These are phyloP conservation scores for Usnea hakonensis DNA, from an alignment of 495 filamentous ascomycete species.

Conservation along the genomic window DNA sequence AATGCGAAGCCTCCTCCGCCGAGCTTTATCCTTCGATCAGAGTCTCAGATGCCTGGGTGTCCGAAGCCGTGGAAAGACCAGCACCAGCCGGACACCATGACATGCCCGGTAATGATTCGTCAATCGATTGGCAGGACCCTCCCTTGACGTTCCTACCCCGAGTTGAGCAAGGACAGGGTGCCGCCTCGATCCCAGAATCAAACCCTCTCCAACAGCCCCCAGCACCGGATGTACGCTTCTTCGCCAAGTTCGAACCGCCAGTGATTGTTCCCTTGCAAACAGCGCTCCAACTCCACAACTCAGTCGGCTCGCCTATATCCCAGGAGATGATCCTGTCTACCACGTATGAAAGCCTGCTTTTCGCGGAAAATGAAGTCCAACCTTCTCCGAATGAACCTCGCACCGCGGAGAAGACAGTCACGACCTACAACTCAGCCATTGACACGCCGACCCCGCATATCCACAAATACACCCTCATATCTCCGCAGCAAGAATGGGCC, in stretches of 20 bases:
- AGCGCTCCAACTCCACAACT: constrained; percentile 58
- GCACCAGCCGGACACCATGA: constrained; percentile 33
- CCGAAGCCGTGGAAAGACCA: constrained; percentile 46
- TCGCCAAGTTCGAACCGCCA: constrained; percentile 76
- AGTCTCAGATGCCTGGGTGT: constrained; percentile 62
- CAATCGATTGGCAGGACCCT: constrained; percentile 62
- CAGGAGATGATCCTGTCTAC: constrained; percentile 45
- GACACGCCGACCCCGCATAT: constrained; percentile 37
- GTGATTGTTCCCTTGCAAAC: constrained; percentile 62
- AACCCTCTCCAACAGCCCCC: constrained; percentile 38
- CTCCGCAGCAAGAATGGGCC: constrained; percentile 62
- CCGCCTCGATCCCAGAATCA: constrained; percentile 25
- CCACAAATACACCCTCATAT: constrained; percentile 63
- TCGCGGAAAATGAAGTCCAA: constrained; percentile 37
- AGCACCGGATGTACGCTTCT: constrained; percentile 70
- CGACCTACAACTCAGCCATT: constrained; percentile 30
- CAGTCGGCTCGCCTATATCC: constrained; percentile 49
- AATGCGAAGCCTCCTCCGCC: constrained; percentile 48
- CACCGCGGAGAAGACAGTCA: constrained; percentile 27
- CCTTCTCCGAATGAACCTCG: constrained; percentile 20
- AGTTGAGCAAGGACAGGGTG: neutral
- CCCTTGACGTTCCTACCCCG: constrained; percentile 12
- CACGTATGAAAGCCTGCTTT: constrained; percentile 61
- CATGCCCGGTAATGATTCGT: constrained; percentile 33
- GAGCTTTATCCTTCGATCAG: constrained; percentile 51